These are phyloP conservation scores for Cardiospermum halicacabum DNA, from an alignment of 345 rosid species.

Conservation along the genomic window DNA sequence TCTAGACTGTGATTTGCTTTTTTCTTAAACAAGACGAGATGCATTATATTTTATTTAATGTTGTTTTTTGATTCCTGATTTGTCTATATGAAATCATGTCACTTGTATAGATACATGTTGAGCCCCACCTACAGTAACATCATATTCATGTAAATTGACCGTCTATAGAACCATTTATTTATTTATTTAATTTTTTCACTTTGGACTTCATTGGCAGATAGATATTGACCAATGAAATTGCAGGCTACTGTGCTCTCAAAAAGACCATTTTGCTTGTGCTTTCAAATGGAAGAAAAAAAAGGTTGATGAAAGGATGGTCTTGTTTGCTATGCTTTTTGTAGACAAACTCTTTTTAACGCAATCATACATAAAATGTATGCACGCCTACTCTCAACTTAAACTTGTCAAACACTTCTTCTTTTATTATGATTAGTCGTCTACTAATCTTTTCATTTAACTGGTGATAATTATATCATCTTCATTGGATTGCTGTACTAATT, in stretches of 20 bases:
- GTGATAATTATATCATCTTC: conserved; percentile 1
- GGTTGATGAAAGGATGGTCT: conserved; percentile 31
- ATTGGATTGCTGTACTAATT: conserved; percentile 1
- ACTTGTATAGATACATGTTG: conserved; percentile 17
- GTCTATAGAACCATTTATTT: not conserved
- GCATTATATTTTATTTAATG: not conserved
- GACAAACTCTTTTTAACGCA: conserved; percentile 35
- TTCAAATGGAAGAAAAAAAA: conserved; percentile 8
- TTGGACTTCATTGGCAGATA: no score
- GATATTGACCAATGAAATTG: not conserved
- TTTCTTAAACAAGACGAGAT: not conserved
- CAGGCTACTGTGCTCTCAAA: not conserved
- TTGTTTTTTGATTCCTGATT: conserved; percentile 16
- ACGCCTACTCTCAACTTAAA: conserved; percentile 30
- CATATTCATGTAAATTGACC: not conserved
- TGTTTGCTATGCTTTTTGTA: conserved; percentile 29
- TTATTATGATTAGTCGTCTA: not conserved
- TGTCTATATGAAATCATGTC: conserved; percentile 22
- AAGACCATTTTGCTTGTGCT: conserved; percentile 1
- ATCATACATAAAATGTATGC: conserved; percentile 43
- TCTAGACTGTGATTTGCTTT: no score
- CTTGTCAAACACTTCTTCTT: conserved; percentile 9
- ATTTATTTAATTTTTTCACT: not conserved
- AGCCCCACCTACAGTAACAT: conserved; percentile 22
- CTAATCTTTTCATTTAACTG: not conserved